Percentiles rank a stretch among this genome's conserved stretches.
Conservation (phyloP, 345 rosid genomes). For the Raphanus raphanistrum region DNA sequence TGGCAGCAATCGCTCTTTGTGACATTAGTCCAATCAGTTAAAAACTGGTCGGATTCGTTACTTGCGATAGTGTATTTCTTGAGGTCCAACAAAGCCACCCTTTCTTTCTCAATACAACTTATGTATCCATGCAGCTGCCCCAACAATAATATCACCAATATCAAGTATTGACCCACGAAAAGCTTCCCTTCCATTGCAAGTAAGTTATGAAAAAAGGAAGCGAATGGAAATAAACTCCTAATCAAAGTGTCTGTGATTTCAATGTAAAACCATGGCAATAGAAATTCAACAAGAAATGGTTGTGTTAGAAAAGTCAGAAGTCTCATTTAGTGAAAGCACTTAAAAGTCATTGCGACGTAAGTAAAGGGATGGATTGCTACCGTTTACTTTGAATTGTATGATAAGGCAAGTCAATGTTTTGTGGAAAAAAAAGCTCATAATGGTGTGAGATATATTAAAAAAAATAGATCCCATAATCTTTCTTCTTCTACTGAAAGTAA, state of each 20-base stretch:
- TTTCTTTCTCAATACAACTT: neutral
- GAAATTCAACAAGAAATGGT: neutral
- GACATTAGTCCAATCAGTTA: neutral
- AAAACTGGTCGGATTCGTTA: neutral
- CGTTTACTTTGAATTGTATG: neutral
- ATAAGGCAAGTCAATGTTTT: neutral
- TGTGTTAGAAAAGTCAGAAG: neutral
- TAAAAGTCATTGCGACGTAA: neutral
- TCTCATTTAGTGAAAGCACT: neutral
- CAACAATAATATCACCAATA: neutral
- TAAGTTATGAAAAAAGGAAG: neutral
- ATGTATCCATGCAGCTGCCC: neutral
- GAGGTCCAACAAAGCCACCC: neutral
- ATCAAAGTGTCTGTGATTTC: neutral
- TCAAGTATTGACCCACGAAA: neutral
- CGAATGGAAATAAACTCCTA: neutral
- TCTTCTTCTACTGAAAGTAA: neutral
- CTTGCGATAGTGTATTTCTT: neutral
- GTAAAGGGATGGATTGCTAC: neutral
- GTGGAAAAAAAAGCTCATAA: neutral
- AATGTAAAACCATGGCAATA: neutral
- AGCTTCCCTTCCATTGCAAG: neutral
- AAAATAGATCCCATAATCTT: neutral
- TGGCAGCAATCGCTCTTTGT: neutral
- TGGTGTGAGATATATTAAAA: neutral